phyloP scores from a whole-genome alignment of 306 rosid species.

The Cicer yamashitae region DNA sequence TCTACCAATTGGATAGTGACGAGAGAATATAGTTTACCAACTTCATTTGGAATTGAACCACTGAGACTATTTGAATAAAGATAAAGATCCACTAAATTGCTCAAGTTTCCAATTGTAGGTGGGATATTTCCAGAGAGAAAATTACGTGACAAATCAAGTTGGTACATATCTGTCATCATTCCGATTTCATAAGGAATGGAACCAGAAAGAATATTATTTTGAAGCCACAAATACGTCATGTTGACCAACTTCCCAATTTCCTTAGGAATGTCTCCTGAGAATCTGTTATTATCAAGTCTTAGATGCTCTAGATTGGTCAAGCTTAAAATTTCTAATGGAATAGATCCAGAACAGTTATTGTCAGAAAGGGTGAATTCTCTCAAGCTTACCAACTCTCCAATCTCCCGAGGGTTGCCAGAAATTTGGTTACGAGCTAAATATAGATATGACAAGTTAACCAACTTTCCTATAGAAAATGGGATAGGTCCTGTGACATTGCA shows the following conservation, averaged over 20 bases:
- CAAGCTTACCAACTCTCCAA: background rate
- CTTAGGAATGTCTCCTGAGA: background rate
- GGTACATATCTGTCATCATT: background rate
- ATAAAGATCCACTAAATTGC: background rate
- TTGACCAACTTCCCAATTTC: background rate
- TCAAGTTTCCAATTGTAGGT: conserved; percentile 16
- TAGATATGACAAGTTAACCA: background rate
- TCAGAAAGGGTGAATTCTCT: fast-evolving
- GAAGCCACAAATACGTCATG: fast-evolving
- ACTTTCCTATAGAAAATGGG: conserved; percentile 13
- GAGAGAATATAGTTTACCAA: background rate
- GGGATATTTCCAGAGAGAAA: conserved; percentile 15
- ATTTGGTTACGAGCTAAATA: background rate
- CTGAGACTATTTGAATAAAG: background rate
- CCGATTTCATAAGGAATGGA: background rate
- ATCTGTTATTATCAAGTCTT: background rate
- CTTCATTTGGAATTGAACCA: conserved; percentile 21
- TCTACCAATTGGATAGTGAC: background rate
- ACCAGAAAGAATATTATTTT: background rate
- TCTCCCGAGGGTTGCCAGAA: background rate
- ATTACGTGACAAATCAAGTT: background rate
- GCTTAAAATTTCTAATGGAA: background rate
- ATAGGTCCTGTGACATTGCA: conserved; percentile 39
- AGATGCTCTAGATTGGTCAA: background rate
- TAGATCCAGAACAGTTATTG: background rate